A percentile compares a stretch with the other conserved stretches of the same genome.
These are phyloP conservation scores for Begonia fuchsioides DNA, from an alignment of 306 rosid genomes.

Conservation along the genomic window DNA sequence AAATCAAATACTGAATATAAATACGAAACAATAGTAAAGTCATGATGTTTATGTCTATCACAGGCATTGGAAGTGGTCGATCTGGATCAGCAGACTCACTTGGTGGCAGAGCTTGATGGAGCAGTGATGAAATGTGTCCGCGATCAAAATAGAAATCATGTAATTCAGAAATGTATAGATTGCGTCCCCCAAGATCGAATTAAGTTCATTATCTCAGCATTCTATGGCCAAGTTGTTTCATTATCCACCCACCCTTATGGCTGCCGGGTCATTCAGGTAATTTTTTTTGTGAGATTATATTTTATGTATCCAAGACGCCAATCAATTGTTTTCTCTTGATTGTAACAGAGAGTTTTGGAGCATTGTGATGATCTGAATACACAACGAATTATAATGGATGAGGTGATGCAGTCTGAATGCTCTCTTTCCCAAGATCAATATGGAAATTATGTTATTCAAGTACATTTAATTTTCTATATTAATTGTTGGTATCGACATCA, in stretches of 20 bases:
- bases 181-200: slow-evolving; percentile 81
- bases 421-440: slow-evolving; percentile 88
- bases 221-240: slow-evolving; percentile 84
- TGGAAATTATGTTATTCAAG: slow-evolving; percentile 98
- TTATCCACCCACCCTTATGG: slow-evolving; percentile 98
- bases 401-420: slow-evolving; percentile 87
- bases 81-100: slow-evolving; percentile 60
- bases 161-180: slow-evolving; percentile 87
- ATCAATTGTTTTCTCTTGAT: slow-evolving; percentile 21
- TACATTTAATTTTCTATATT: slow-evolving; percentile 8
- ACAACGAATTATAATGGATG: slow-evolving; percentile 77
- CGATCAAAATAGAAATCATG: slow-evolving; percentile 97
- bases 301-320: neutral
- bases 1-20: too few relatives aligned
- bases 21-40: too few relatives aligned
- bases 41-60: slow-evolving; percentile 4
- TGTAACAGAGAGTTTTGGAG: slow-evolving; percentile 85
- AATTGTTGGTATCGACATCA: too few relatives aligned
- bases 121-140: slow-evolving; percentile 83
- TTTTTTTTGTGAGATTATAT: slow-evolving; percentile 3
- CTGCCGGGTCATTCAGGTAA: slow-evolving; percentile 97
- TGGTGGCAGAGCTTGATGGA: slow-evolving; percentile 87
- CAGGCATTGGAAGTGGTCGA: slow-evolving; percentile 95
- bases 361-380: slow-evolving; percentile 67
- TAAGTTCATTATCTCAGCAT: slow-evolving; percentile 74